Percentiles rank a stretch among this genome's conserved stretches.
Conservation (phyloP, 768 basidiomycete genomes). For the Gelatoporia subvermispora region DNA sequence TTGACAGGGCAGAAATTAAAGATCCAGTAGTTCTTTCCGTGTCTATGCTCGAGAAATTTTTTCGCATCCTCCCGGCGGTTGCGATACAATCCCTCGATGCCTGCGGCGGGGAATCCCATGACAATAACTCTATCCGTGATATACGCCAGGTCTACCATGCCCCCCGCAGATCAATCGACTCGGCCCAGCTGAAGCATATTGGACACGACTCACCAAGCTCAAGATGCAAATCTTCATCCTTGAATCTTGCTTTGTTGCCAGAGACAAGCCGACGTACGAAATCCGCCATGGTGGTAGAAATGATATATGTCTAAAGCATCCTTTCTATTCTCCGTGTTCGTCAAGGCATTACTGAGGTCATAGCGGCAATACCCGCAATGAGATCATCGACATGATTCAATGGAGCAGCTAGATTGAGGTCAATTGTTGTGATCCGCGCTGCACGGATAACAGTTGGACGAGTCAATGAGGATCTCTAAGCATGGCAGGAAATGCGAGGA, state of each 20-base stretch:
- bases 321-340: too few species aligned
- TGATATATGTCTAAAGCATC: too few species aligned
- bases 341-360: too few species aligned
- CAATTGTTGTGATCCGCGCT: too few species aligned
- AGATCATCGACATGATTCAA: too few species aligned
- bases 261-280: constrained; percentile 72
- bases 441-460: too few species aligned
- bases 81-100: constrained; percentile 74
- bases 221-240: constrained; percentile 58
- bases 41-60: constrained; percentile 66
- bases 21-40: constrained; percentile 77
- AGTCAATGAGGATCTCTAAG: too few species aligned
- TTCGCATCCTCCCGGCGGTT: constrained; percentile 74
- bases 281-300: constrained; percentile 44
- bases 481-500: too few species aligned
- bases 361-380: too few species aligned
- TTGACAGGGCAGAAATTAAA: constrained; percentile 83
- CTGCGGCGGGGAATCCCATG: constrained; percentile 82
- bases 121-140: constrained; percentile 73
- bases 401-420: too few species aligned
- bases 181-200: constrained; percentile 6
- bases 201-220: constrained; percentile 56
- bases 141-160: constrained; percentile 48
- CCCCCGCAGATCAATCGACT: neutral
- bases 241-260: constrained; percentile 76